A percentile compares a stretch with the other conserved stretches of the same genome.
These are phyloP conservation scores for Fusarium tricinctum DNA, from an alignment of 2,329 filamentous ascomycete species.

Conservation along the genomic window DNA sequence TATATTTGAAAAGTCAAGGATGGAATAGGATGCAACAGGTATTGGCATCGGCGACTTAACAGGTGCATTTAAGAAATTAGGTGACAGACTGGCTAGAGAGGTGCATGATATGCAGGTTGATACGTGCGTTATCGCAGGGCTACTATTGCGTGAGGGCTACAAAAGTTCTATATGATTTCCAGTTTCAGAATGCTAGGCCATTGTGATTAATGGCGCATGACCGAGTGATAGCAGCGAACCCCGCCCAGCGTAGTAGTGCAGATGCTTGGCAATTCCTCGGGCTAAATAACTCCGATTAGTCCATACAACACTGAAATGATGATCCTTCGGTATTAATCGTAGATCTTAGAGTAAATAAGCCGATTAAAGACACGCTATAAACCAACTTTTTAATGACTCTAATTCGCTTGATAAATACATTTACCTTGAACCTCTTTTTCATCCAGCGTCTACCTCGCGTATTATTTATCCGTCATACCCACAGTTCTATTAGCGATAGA, in stretches of 20 bases:
- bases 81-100: too few relatives aligned
- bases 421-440: not conserved
- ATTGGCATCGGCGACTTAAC: too few relatives aligned
- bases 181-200: slow-evolving; percentile 17
- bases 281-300: slow-evolving; percentile 13
- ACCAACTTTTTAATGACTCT: too few relatives aligned
- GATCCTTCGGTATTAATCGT: not conserved
- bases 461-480: slow-evolving; percentile 8
- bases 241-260: slow-evolving; percentile 22
- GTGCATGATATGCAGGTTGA: too few relatives aligned
- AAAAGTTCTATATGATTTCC: slow-evolving; percentile 18
- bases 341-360: too few relatives aligned
- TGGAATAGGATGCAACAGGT: too few relatives aligned
- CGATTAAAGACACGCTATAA: too few relatives aligned
- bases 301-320: too few relatives aligned
- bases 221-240: slow-evolving; percentile 18
- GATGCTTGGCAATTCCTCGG: slow-evolving; percentile 26
- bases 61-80: too few relatives aligned
- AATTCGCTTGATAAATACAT: too few relatives aligned
- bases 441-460: not conserved
- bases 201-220: slow-evolving; percentile 31
- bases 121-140: slow-evolving; percentile 26
- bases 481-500: slow-evolving; percentile 17
- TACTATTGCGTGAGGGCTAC: slow-evolving; percentile 29
- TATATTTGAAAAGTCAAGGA: too few relatives aligned